phyloP scores from a whole-genome alignment of 257 asterid species.

The Sherardia arvensis region DNA sequence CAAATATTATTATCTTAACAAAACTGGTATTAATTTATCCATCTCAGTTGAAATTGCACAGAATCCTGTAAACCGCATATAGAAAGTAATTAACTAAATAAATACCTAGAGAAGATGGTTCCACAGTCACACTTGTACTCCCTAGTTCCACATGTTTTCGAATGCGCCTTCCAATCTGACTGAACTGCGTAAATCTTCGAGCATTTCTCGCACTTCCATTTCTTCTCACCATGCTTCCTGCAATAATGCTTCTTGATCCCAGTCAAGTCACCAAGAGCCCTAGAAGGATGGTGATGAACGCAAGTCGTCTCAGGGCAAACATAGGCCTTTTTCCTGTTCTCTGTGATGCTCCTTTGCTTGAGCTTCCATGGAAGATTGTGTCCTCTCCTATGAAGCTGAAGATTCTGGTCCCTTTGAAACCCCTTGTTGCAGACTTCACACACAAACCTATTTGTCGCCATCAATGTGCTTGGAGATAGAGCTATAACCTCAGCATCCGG shows the following conservation, averaged over 20 bases:
- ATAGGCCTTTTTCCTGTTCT: constrained; percentile 52
- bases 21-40: too few species aligned
- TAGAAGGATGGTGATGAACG: constrained; percentile 67
- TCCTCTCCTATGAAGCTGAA: constrained; percentile 83
- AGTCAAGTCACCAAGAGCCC: constrained; percentile 86
- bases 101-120: constrained; percentile 74
- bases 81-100: too few species aligned
- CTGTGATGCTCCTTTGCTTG: constrained; percentile 62
- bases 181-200: constrained; percentile 79
- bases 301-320: constrained; percentile 78
- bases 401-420: constrained; percentile 87
- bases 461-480: constrained; percentile 55
- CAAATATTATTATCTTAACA: too few species aligned
- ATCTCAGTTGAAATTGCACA: background rate
- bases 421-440: constrained; percentile 88
- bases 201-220: constrained; percentile 85
- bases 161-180: constrained; percentile 88
- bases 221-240: constrained; percentile 89
- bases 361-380: constrained; percentile 90
- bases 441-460: constrained; percentile 70
- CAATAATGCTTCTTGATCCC: constrained; percentile 85
- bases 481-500: constrained; percentile 92
- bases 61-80: too few species aligned
- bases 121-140: constrained; percentile 90
- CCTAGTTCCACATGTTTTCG: constrained; percentile 79